These are phyloP conservation scores for Sutorius australiensis DNA, from an alignment of 768 basidiomycete genomes.

Conservation along the genomic window DNA sequence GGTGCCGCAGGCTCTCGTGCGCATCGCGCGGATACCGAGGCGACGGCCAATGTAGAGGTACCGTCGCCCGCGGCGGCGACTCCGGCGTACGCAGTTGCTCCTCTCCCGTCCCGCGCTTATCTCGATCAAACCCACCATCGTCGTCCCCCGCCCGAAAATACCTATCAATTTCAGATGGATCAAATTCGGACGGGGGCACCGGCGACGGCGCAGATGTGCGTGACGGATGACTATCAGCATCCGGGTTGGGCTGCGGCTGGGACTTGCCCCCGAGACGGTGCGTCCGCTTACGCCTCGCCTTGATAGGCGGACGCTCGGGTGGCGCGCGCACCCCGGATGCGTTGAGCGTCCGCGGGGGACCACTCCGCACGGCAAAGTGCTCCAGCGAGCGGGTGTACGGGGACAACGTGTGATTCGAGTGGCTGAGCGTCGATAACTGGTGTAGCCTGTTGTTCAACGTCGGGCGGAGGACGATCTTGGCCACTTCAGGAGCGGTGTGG, in stretches of 20 bases:
- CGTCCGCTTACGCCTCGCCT: constrained; percentile 73
- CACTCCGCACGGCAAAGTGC: constrained; percentile 90
- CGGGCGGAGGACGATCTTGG: constrained; percentile 63
- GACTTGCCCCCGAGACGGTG: constrained; percentile 50
- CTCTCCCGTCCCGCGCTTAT: not conserved
- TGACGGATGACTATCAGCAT: constrained; percentile 1
- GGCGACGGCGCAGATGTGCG: constrained; percentile 31
- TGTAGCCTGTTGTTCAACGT: constrained; percentile 72
- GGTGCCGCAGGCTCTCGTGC: constrained; percentile 10
- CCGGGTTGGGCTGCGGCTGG: not conserved
- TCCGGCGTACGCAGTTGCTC: not conserved
- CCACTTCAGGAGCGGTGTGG: constrained; percentile 34
- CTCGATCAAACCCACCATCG: not conserved
- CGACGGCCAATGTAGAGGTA: not conserved
- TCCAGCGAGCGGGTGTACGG: constrained; percentile 89
- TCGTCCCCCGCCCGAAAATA: constrained; percentile 55
- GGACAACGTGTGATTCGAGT: constrained; percentile 90
- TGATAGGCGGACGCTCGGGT: constrained; percentile 53
- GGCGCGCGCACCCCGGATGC: constrained; percentile 33
- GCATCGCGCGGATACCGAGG: constrained; percentile 2
- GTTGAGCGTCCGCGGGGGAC: constrained; percentile 55
- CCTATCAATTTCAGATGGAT: constrained; percentile 67
- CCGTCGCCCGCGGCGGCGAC: not conserved
- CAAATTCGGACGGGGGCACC: constrained; percentile 52
- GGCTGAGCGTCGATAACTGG: constrained; percentile 79